A percentile compares a stretch with the other conserved stretches of the same genome.
Evolutionary conservation across 768 basidiomycete genomes (phyloP).

Genomic region (Suillus subluteus): DNA sequence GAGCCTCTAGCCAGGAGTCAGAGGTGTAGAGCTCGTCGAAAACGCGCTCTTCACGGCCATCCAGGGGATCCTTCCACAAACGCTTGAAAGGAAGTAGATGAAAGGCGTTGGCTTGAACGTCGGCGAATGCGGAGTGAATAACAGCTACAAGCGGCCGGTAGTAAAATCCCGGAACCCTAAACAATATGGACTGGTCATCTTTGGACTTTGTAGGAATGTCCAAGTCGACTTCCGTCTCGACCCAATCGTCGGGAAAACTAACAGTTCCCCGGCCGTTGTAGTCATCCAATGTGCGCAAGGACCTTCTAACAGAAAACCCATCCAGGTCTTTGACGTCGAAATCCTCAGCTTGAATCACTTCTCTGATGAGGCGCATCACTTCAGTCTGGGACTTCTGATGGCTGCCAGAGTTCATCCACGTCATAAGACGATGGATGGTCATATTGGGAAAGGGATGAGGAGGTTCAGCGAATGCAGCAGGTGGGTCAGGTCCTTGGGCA

Average conservation of each 20-base stretch:
- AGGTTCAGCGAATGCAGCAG: background rate
- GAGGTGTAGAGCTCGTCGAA: constrained; percentile 26
- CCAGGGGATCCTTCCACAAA: constrained; percentile 12
- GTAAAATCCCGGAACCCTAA: constrained; percentile 17
- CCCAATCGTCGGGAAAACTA: background rate
- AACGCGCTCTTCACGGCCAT: constrained; percentile 11
- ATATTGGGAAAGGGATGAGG: constrained; percentile 19
- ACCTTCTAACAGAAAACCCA: background rate
- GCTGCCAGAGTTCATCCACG: background rate
- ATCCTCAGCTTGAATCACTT: constrained; percentile 12
- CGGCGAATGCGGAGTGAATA: constrained; percentile 14
- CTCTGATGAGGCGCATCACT: constrained; percentile 2
- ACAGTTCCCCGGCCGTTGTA: no score
- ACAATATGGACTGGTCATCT: constrained; percentile 5
- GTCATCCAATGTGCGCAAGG: background rate
- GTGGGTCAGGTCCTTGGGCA: background rate
- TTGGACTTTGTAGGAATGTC: background rate
- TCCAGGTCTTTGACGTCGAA: constrained; percentile 11
- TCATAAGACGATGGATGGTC: constrained; percentile 4
- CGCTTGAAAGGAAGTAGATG: constrained; percentile 30
- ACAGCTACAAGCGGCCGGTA: constrained; percentile 20
- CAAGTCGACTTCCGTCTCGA: constrained; percentile 12
- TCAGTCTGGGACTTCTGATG: constrained; percentile 6
- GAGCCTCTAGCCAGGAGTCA: constrained; percentile 20
- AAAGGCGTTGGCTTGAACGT: constrained; percentile 14